These are phyloP conservation scores for Pseudogymnoascus sp. DNA, from an alignment of 2,329 filamentous ascomycete species.

Conservation along the genomic window DNA sequence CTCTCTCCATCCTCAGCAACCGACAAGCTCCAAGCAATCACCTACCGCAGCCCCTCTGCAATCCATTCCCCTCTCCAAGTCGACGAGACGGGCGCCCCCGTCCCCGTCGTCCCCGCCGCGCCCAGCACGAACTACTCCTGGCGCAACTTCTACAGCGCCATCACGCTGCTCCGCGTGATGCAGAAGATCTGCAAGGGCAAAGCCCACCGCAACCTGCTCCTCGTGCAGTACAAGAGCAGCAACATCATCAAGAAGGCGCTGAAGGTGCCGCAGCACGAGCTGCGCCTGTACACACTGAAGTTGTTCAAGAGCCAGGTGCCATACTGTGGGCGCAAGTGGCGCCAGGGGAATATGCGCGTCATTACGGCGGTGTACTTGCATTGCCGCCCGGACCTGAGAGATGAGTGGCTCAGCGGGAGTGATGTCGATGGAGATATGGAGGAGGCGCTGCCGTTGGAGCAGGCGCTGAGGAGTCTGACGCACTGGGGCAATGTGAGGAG, in stretches of 20 bases:
- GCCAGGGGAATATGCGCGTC: constrained; percentile 95
- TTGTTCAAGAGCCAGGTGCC: constrained; percentile 98
- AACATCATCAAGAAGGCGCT: constrained; percentile 87
- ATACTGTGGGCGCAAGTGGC: constrained; percentile 96
- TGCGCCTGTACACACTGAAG: constrained; percentile 92
- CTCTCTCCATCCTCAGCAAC: constrained; percentile 15
- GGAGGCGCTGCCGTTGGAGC: constrained; percentile 83
- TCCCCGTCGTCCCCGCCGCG: constrained; percentile 58
- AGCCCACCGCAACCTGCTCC: constrained; percentile 83
- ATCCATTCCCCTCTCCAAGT: constrained; percentile 28
- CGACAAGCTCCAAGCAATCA: constrained; percentile 27
- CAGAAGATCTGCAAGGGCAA: constrained; percentile 97
- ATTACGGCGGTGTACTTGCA: constrained; percentile 96
- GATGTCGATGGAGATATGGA: constrained; percentile 93
- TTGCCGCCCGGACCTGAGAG: constrained; percentile 82
- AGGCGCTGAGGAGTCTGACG: constrained; percentile 79
- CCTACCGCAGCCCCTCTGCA: constrained; percentile 17
- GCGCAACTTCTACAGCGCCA: constrained; percentile 89
- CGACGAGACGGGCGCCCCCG: constrained; percentile 80
- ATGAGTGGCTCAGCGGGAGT: constrained; percentile 88
- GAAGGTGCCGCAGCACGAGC: constrained; percentile 77
- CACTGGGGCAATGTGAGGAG: constrained; percentile 87
- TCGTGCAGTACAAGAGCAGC: constrained; percentile 92
- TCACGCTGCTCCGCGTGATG: constrained; percentile 92
- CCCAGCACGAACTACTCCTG: constrained; percentile 87